These are phyloP conservation scores for Phallus indusiatus DNA, from an alignment of 768 basidiomycete genomes.

Conservation along the genomic window DNA sequence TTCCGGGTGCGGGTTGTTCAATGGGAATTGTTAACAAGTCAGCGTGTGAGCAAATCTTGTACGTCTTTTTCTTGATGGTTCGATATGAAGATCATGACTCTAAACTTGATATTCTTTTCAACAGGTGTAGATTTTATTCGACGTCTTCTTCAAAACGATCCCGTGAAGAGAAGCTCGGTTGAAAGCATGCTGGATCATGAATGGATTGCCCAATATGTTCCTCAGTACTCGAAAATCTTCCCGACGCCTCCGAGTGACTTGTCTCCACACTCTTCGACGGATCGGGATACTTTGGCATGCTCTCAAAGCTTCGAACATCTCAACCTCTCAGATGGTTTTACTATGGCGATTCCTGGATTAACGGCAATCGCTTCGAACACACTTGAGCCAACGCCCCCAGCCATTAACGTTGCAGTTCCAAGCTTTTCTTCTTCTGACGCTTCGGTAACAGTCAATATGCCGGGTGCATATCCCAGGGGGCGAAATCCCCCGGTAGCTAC, in stretches of 20 bases:
- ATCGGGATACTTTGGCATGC: background rate
- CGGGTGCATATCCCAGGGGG: background rate
- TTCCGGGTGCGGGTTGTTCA: conserved; percentile 44
- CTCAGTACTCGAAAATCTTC: background rate
- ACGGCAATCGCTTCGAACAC: background rate
- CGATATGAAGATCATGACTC: background rate
- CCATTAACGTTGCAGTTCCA: background rate
- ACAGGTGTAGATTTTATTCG: conserved; percentile 60
- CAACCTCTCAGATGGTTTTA: background rate
- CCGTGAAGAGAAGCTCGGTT: conserved; percentile 61
- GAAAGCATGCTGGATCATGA: conserved; percentile 58
- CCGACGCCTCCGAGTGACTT: background rate
- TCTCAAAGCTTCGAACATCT: conserved; percentile 2
- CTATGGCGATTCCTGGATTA: conserved; percentile 3
- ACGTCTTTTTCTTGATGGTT: conserved; percentile 14
- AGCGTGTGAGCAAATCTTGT: conserved; percentile 40
- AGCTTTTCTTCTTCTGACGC: background rate
- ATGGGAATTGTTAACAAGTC: conserved; percentile 38
- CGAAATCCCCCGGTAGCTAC: background rate
- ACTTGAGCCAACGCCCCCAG: background rate
- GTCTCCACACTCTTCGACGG: background rate
- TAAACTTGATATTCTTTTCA: background rate
- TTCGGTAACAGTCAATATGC: conserved; percentile 1
- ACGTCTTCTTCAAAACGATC: conserved; percentile 55
- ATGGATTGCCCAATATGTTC: conserved; percentile 44